Base-by-base conservation (phyloP, 1,284 basidiomycete species). In the Cutaneotrichosporon mucoides region DNA sequence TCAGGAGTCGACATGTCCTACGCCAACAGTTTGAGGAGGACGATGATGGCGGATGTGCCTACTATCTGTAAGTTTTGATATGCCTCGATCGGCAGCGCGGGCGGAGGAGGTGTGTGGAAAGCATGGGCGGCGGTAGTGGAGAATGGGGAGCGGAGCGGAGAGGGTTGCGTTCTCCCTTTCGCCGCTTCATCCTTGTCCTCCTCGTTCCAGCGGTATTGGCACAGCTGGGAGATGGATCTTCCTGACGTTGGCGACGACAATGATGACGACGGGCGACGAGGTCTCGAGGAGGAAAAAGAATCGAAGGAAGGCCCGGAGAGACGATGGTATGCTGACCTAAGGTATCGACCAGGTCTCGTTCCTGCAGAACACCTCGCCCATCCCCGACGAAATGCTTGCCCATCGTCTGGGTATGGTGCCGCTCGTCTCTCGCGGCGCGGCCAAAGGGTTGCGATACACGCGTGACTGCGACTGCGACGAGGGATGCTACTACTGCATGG, bases 301-400 rank as follows among this genome's bases (percentile, higher is more conserved):
- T 24, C 24, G 24, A 24, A 24, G 24, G 24, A 24, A 24, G 24
- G 24, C 24, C 24, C 24, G 24, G 24, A 24, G 24, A 24, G 24
- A 24, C 24, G 24, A 24, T 24, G 24, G 24, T 24, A 24, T n/a
- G 52, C 46, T 52, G 12, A 43, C n/a, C 13, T 15, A 41, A 92
- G 95, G 94, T 34, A 98, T 99, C 69, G 96, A 99, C 80, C 88
- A 95, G 79, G 95, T 99, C 3, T 90, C 95, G 75, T 89, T 99
- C 66, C 84, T 88, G 64, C 85, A 85, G 59, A 99, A 99, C 76
- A 95, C 92, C 7, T 88, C 90, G 0, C 94, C 98, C 4, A 80
- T 99, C 38, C 90, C 95, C 1, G 96, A 99, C 79, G 96, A 99
- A 80, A 96, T 96, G 81, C 88, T 99, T 62, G 91, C 93, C 0